These are phyloP conservation scores for Eucalyptus viminalis DNA, from an alignment of 345 rosid species.

Conservation along the genomic window DNA sequence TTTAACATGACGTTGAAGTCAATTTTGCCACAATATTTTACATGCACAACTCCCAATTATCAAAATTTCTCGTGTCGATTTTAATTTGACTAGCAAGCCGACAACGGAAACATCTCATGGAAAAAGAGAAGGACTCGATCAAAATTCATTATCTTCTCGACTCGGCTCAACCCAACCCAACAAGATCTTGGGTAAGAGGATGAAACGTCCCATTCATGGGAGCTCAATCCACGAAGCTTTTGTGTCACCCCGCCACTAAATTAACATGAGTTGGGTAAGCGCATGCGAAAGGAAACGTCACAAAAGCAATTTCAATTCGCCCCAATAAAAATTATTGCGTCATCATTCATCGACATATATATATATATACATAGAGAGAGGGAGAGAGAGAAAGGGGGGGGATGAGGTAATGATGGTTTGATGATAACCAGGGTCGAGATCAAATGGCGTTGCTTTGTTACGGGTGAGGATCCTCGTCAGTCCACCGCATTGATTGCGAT, in stretches of 20 bases:
- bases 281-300: background rate
- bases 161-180: background rate
- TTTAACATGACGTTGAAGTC: background rate
- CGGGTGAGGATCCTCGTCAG: background rate
- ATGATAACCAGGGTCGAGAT: background rate
- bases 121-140: background rate
- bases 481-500: background rate
- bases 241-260: background rate
- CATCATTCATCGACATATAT: background rate
- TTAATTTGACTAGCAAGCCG: background rate
- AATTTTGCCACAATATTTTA: background rate
- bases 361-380: too few species aligned
- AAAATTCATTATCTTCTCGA: background rate
- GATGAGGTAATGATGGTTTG: background rate
- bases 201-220: background rate
- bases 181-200: background rate
- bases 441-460: background rate
- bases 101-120: background rate
- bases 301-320: background rate
- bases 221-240: background rate
- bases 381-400: too few species aligned
- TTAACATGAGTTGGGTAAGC: background rate
- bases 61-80: rapidly evolving
- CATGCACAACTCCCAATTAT: rapidly evolving
- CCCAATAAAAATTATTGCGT: background rate